Percentiles rank a stretch among this genome's conserved stretches.
phyloP scores from a whole-genome alignment of 2,329 filamentous ascomycete species.

The Venturia carpophila region DNA sequence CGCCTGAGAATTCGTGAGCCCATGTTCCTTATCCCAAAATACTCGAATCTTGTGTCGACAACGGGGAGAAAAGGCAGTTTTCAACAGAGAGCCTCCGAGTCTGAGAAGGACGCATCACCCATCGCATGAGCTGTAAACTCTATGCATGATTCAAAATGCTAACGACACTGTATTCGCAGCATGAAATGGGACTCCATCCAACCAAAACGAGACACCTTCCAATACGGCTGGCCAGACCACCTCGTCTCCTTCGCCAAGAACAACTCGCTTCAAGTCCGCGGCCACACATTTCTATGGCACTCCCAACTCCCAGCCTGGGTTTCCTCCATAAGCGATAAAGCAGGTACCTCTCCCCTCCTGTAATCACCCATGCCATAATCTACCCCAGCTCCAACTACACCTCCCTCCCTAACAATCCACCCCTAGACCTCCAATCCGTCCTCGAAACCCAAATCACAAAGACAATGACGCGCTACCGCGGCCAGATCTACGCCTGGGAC shows the following conservation, averaged over 20 bases:
- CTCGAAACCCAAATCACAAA: constrained; percentile 54
- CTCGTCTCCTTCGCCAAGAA: constrained; percentile 50
- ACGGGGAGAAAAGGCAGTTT: too few relatives aligned
- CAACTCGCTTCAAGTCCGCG: constrained; percentile 54
- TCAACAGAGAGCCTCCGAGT: too few relatives aligned
- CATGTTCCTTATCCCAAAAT: neutral
- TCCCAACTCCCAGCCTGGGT: constrained; percentile 49
- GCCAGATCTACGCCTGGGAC: constrained; percentile 56
- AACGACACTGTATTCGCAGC: too few relatives aligned
- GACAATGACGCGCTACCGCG: constrained; percentile 52
- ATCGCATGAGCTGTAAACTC: too few relatives aligned
- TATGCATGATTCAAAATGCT: too few relatives aligned
- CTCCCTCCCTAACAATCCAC: too few relatives aligned
- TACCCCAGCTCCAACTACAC: too few relatives aligned
- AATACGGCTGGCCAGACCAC: constrained; percentile 49
- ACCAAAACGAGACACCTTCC: constrained; percentile 44
- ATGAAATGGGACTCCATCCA: constrained; percentile 50
- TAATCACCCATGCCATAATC: too few relatives aligned
- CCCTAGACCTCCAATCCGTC: constrained; percentile 47
- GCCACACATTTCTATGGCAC: constrained; percentile 62
- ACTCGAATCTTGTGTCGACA: neutral
- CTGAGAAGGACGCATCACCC: too few relatives aligned
- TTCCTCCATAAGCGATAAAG: constrained; percentile 44
- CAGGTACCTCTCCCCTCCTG: too few relatives aligned
- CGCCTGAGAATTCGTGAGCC: constrained; percentile 51